Conservation (phyloP, 805 yeast genomes). For the Pichia insulana region DNA sequence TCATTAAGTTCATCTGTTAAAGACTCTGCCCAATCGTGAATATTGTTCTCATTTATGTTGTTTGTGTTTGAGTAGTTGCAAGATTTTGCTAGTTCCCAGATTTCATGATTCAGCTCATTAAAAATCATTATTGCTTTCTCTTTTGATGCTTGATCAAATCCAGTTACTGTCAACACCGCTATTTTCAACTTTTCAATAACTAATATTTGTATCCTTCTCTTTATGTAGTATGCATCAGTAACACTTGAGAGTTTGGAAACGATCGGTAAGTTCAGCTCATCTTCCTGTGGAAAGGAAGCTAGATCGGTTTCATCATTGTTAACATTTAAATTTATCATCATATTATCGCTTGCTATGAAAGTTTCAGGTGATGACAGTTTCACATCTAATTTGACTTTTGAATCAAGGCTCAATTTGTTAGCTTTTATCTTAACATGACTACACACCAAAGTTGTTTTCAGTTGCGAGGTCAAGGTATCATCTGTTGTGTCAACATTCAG, state of each 20-base stretch:
- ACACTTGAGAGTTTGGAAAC: conserved; percentile 25
- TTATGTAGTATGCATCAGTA: conserved; percentile 28
- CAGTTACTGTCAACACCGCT: conserved; percentile 11
- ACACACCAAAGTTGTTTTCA: conserved; percentile 1
- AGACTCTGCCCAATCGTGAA: conserved; percentile 19
- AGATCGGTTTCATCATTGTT: conserved; percentile 1
- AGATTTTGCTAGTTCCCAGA: conserved; percentile 21
- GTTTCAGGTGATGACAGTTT: neutral
- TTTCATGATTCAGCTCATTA: conserved; percentile 13
- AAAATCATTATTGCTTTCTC: conserved; percentile 15
- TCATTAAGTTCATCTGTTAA: conserved; percentile 13
- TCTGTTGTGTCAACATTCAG: conserved; percentile 16
- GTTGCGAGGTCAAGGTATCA: conserved; percentile 5
- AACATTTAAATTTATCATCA: conserved; percentile 19
- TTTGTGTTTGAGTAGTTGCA: conserved; percentile 19
- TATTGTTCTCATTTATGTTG: conserved; percentile 13
- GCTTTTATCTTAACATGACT: neutral
- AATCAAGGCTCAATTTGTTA: conserved; percentile 1
- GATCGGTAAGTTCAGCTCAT: conserved; percentile 17
- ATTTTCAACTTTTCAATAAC: conserved; percentile 19
- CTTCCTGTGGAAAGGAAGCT: neutral
- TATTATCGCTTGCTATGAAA: conserved; percentile 8
- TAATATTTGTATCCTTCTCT: conserved; percentile 30
- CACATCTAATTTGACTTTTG: neutral
- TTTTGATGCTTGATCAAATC: conserved; percentile 12